Evolutionary conservation across 1,139 yeast genomes (phyloP), one percentile per base, ranked within the genome.

Genomic region (Diutina siamensis): DNA sequence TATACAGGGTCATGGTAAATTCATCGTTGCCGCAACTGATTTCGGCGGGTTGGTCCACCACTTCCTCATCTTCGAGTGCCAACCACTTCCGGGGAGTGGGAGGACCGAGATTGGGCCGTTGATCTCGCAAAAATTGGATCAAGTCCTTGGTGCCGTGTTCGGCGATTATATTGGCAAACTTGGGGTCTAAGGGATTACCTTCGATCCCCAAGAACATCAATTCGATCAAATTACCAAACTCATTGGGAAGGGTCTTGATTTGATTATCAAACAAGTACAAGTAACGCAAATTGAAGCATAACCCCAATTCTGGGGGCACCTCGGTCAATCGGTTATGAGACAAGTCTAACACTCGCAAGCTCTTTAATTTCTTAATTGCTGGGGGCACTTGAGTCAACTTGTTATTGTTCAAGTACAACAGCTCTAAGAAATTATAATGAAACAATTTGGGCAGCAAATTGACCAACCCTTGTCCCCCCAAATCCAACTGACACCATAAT

Each of bases 401-500:
- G 62, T 94, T 94, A 58, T 95, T 95, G 63, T 83, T 86, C 57
- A 94, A 68, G 60, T 84, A 92, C 48, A 94, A 72, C 50, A 92
- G 82, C 57, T 94, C 94, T 57, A 94, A 72, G 57, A 94, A 94
- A 50, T 77, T 76, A 62, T 88, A 94, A 46, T 80, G 79, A 68
- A 88, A 87, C 48, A 94, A 65, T 55, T 81, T 83, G 22, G 83
- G 78, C 15, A 88, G 78, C 41, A 89, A 57, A 50, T 77, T 74
- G 51, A 78, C 71, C 47, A 92, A 68, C 21, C 94, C 88, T 63
- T 92, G 95, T 48, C 97, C 96, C 53, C 94, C 80, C 52, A 92
- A 70, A 65, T 94, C 99, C 53, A 94, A 70, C 22, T 92, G 94
- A 47, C 95, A 84, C 99, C 99, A 94, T 56, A 84, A 74, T 64